phyloP scores from a whole-genome alignment of 495 filamentous ascomycete genomes.

The Podospora bellae-mahoneyi region DNA sequence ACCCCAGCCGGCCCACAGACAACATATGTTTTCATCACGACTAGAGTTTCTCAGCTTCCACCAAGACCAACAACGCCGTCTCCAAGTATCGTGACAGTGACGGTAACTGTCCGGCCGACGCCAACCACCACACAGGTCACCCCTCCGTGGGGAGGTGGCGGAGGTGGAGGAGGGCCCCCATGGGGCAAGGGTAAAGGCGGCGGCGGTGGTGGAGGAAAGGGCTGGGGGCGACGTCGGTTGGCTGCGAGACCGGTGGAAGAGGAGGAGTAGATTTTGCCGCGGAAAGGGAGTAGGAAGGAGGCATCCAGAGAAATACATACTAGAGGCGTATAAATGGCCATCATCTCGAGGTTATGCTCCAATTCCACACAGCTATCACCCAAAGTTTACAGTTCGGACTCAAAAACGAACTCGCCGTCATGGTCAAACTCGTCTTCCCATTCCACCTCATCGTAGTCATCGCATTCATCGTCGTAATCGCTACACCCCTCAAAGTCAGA shows the following conservation, averaged over 20 bases:
- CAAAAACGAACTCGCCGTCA: background rate
- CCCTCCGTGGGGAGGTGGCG: background rate
- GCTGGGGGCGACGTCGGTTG: slow-evolving; percentile 10
- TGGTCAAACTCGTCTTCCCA: no score
- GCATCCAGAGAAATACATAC: background rate
- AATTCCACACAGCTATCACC: no score
- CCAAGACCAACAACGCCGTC: background rate
- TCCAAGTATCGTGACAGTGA: slow-evolving; percentile 14
- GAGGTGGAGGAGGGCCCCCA: slow-evolving; percentile 8
- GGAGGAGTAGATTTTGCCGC: background rate
- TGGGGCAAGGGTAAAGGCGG: slow-evolving; percentile 15
- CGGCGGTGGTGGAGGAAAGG: slow-evolving; percentile 9
- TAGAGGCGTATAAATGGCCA: background rate
- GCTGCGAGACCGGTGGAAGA: slow-evolving; percentile 1
- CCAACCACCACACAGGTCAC: background rate
- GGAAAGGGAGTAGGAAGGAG: background rate
- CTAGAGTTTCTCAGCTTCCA: slow-evolving; percentile 17
- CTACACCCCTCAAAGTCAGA: background rate
- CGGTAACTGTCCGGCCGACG: slow-evolving; percentile 4
- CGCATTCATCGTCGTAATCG: background rate
- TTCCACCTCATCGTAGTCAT: no score
- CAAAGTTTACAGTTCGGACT: background rate
- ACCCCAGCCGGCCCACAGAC: background rate
- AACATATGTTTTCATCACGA: slow-evolving; percentile 15
- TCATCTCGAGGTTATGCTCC: background rate